Evolutionary conservation across 2,329 filamentous ascomycete genomes (phyloP), one percentile per base, ranked within the genome.

Genomic region (Fusarium sp.): DNA sequence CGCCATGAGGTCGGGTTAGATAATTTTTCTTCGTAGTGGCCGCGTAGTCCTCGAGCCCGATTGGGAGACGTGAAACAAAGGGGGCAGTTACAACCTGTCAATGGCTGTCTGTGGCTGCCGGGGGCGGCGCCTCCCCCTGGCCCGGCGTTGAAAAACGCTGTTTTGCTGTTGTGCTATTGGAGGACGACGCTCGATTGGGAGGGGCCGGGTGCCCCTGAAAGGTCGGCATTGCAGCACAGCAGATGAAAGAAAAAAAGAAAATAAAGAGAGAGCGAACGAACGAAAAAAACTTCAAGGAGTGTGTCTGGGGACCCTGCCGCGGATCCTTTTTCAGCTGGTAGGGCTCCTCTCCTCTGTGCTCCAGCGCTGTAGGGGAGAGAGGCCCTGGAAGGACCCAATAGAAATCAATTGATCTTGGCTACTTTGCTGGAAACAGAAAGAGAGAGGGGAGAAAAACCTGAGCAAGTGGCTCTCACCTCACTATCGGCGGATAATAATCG

Each of bases 61-160:
- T 74, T 70, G 61, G 72, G 72, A 71, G 41, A 69, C 61, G 52
- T 74, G 72, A 74, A 74, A 74, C 72, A 67, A 69, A 70, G 67
- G 68, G 49, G 62, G 58, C 30, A 57, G 51, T 66, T 61, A 22
- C 37, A 49, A 63, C 58, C 45, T 72, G 65, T 70, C 68, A 74
- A 57, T 72, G 72, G 68, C 48, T 67, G 61, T 59, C 52, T 62
- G 55, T 58, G 66, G 66, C 57, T 67, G 52, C 64, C 62, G 49
- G 67, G 72, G 72, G 72, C 68, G 70, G 63, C 72, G 63, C 72
- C 72, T 69, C 72, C 72, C 72, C 72, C 72, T 75, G 72, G 57
- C 51, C 59, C 58, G 60, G 49, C 52, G 44, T 65, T 66, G 69
- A 40, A 54, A 65, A 69, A 56, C 55, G 40, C 53, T 68, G 59